Conservation (phyloP, 768 basidiomycete genomes). For the Collybia nuda region DNA sequence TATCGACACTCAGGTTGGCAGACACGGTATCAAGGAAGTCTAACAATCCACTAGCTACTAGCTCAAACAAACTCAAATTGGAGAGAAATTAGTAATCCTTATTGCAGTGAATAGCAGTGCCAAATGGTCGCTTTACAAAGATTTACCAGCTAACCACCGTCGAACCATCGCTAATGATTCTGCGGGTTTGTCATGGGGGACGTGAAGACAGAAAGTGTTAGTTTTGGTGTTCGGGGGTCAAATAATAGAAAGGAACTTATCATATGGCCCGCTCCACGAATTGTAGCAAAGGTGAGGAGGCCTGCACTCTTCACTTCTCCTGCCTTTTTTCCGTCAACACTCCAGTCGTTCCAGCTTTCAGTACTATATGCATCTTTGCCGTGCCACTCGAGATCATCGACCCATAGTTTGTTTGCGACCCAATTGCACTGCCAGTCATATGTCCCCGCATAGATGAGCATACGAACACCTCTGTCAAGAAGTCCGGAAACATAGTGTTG, state of each 20-base stretch:
- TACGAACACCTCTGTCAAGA: slow-evolving; percentile 72
- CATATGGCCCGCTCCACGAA: slow-evolving; percentile 55
- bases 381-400: slow-evolving; percentile 71
- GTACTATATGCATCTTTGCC: slow-evolving; percentile 51
- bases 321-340: slow-evolving; percentile 42
- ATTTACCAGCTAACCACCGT: slow-evolving; percentile 53
- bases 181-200: slow-evolving; percentile 68
- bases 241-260: slow-evolving; percentile 32
- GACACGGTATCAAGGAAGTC: no score
- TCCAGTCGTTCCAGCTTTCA: slow-evolving; percentile 59
- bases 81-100: no score
- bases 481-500: slow-evolving; percentile 65
- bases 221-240: slow-evolving; percentile 10
- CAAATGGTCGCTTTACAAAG: slow-evolving; percentile 25
- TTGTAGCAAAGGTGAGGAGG: slow-evolving; percentile 35
- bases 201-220: slow-evolving; percentile 33
- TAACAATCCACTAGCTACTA: no score
- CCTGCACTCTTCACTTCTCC: slow-evolving; percentile 42
- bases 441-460: slow-evolving; percentile 74
- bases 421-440: slow-evolving; percentile 84
- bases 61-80: no score
- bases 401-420: slow-evolving; percentile 78
- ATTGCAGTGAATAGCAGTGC: no score
- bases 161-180: slow-evolving; percentile 64
- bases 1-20: no score